Base-by-base conservation (phyloP, 805 yeast species). In the Schwanniomyces sp. region DNA sequence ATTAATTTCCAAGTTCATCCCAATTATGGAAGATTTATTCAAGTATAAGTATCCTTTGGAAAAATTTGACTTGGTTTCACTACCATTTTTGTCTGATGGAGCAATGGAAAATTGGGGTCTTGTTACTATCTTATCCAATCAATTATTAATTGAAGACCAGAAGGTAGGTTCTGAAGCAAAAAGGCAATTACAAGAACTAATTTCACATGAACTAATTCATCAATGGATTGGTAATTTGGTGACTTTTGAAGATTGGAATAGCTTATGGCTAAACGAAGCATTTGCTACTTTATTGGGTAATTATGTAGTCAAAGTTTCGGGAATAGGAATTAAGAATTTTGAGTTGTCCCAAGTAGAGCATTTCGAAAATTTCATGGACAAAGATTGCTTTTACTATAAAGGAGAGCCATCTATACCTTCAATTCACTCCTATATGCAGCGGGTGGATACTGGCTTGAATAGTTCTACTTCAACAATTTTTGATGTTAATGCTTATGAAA, bases 21-120 rank as follows among this genome's bases (percentile, higher is more conserved):
- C 85, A 4, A 51, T 69, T 5, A 50, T 85, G 37, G 81, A 74
- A 43, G 41, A 61, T 0, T 68, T 73, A 28, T 75, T 85, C 43
- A 70, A 73, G 1, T 56, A 55, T 10, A 53, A 58, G 1, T 86
- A 75, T 56, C 92, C 92, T 1, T 64, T 85, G 48, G 66, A 73
- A 2, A 87, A 88, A 54, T 64, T 88, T 24, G 94, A 87, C 58
- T 66, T 88, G 41, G 79, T 84, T 4, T 79, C 87, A 0, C 62
- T 88, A 7, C 94, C 94, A 8, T 85, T 82, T 55, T 69, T 88
- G 47, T 75, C 82, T 26, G 92, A 86, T 60, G 87, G 88, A 49
- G 95, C 88, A 2, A 87, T 86, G 83, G 95, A 88, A 61, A 86
- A 87, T 61, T 84, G 86, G 80, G 87, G 89, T 3, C 65, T 85